Evolutionary conservation across 768 basidiomycete species (phyloP), one percentile per base, ranked within the genome.

Genomic region (Baorangia bicolor): DNA sequence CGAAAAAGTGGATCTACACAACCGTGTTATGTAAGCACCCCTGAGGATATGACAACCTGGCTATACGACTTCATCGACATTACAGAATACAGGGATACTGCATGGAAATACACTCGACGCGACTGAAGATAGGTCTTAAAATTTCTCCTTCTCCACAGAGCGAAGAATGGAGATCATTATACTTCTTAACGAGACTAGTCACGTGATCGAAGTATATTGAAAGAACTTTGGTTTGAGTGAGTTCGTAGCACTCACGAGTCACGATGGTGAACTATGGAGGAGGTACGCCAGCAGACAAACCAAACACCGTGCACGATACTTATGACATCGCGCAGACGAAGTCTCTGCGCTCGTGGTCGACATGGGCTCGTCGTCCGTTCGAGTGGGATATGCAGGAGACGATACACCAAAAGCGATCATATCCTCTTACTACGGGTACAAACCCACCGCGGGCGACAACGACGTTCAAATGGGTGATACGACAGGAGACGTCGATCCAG

Each of bases 371-470:
- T 88, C 90, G 25, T 89, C 93, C 10, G 76, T 95, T 51, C 87
- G 97, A 69, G 93, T 94, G 12, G 97, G 97, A 50, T 97, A 98
- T 72, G 96, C 97, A 12, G 97, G 97, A 43, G 96, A 98, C 73
- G 97, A 98, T 66, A 84, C 90, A 12, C 97, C 97, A 18, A 92
- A 93, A 73, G 89, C 91, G 18, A 86, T 98, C 58, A 84, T 96
- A 59, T 90, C 97, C 9, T 90, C 94, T 4, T 80, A 84, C 41
- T 98, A 93, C 73, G 95, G 95, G 31, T 94, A 86, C 70, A 81
- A 81, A 39, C 75, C 73, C 55, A 71, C 73, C 40, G 60, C 72
- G 7, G 63, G 65, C 8, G 72, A 72, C 43, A 51, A 27, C 27
- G 72, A 71, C 52, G 53, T 70, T 33, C 70, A 40, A 77, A 84